A percentile compares a stretch with the other conserved stretches of the same genome.
Conservation (phyloP, 345 rosid genomes). For the Pistacia integerrima region DNA sequence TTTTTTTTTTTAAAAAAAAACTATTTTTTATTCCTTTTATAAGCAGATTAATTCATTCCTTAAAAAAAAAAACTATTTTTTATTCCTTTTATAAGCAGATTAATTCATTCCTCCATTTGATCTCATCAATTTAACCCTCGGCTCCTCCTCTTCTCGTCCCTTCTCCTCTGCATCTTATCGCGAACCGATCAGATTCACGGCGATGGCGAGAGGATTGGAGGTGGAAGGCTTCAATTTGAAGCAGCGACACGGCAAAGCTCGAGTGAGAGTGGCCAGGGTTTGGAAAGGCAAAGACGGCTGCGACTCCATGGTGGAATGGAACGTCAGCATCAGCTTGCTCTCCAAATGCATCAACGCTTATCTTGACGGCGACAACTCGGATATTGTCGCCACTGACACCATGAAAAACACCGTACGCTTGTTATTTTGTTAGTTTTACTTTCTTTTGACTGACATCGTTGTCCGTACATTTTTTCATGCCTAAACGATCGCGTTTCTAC, state of each 20-base stretch:
- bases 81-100: too few species aligned
- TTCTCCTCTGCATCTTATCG: too few species aligned
- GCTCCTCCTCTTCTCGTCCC: too few species aligned
- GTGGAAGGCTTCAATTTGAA: constrained; percentile 69
- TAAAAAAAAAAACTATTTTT: too few species aligned
- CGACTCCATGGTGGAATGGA: constrained; percentile 82
- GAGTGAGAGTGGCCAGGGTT: constrained; percentile 85
- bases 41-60: too few species aligned
- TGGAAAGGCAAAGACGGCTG: constrained; percentile 63
- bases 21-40: too few species aligned
- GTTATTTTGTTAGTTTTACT: background rate
- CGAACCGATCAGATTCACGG: too few species aligned
- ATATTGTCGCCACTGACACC: constrained; percentile 92
- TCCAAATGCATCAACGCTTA: constrained; percentile 80
- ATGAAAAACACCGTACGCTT: constrained; percentile 82
- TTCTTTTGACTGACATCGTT: background rate
- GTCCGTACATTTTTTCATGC: too few species aligned
- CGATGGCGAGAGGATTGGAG: constrained; percentile 53
- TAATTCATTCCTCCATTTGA: too few species aligned
- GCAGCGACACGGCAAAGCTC: constrained; percentile 85
- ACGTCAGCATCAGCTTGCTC: constrained; percentile 65
- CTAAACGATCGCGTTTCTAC: too few species aligned
- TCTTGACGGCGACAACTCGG: constrained; percentile 66
- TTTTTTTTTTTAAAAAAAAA: too few species aligned
- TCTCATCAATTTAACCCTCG: too few species aligned